Base-by-base conservation (phyloP, 2,329 filamentous ascomycete species). In the Ophiostoma populinum region DNA sequence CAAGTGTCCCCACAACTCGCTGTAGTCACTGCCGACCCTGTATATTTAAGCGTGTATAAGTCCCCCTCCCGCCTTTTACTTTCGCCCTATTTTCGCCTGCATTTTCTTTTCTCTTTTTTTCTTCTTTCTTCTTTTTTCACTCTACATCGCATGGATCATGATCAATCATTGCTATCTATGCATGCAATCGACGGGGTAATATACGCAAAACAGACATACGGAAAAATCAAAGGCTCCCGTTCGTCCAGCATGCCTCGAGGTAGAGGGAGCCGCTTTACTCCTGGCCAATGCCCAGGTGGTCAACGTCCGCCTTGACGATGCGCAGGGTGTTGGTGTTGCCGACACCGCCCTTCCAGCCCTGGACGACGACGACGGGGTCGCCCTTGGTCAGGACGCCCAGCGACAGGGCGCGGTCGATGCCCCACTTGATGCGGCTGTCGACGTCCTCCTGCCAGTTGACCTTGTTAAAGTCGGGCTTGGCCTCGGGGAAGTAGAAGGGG, bases 391-490 rank as follows among this genome's bases (percentile, higher is more conserved):
- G 63, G 32, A 86, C 70, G 48, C 75, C 74, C 43, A 98, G 79
- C 59, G 79, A 74, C 51, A 93, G 72, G 48, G 83, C 90, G 55
- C 85, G 74, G 55, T 70, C 65, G 56, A 98, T 82, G 56, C 82
- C 90, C 86, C 87, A 98, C 70, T 87, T 93, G 59, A 98, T 82
- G 54, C 90, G 83, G 56, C 77, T 75, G 63, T 98, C 90, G 49
- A 98, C 90, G 60, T 98, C 87, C 67, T 95, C 85, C 65, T 98
- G 90, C 90, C 90, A 98, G 62, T 92, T 86, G 51, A 79, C 73
- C 59, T 79, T 72, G 56, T 69, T 71, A 62, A 95, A 98, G 65
- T 98, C 83, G 49, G 90, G 90, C 75, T 95, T 95, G 50, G 65
- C 61, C 65, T 93, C 80, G 36, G 78, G 72, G 70, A 94, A 95